Base-by-base conservation (phyloP, 805 yeast genomes). In the Cyberlindnera lachancei region DNA sequence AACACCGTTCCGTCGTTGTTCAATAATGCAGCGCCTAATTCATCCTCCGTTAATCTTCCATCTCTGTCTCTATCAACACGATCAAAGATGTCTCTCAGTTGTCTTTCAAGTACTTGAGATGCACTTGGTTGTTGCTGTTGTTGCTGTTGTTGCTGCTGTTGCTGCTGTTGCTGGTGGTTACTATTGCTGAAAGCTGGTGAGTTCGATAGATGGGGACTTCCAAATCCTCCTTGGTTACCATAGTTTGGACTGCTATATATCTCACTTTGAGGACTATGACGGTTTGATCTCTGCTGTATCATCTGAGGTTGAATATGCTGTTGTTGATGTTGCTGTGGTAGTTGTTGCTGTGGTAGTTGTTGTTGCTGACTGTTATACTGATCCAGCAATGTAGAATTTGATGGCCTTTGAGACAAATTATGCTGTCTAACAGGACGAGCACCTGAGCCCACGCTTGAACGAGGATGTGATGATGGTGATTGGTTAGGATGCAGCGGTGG, bases 1-100 rank as follows among this genome's bases (percentile, higher is more conserved):
- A 79, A 80, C 34, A 65, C 61, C 4, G 85, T 66, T 34, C 74
- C 74, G 51, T 79, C 85, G 35, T 75, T 73, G 47, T 79, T 79
- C 15, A 70, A 61, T 31, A 79, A 58, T 3, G 82, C 82, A 25
- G 56, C 53, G 6, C 75, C 65, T 25, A 79, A 61, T 55, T 80
- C 88, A 10, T 54, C 53, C 31, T 73, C 73, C 3, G 77, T 65
- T 23, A 79, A 63, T 31, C 50, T 58, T 1, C 84, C 84, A 25
- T 70, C 66, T 24, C 63, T 56, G 43, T 73, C 65, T 21, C 66
- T 56, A 50, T 78, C 81, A 5, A 70, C 75, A 33, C 66, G 65
- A 34, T 68, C 74, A 44, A 75, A 75, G 12, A 73, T 61, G 5
- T 64, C 58, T 23, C 71, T 52, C 30, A 72, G 55, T 40, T 70